phyloP scores from a whole-genome alignment of 345 rosid species.

The Ceriops zippeliana region DNA sequence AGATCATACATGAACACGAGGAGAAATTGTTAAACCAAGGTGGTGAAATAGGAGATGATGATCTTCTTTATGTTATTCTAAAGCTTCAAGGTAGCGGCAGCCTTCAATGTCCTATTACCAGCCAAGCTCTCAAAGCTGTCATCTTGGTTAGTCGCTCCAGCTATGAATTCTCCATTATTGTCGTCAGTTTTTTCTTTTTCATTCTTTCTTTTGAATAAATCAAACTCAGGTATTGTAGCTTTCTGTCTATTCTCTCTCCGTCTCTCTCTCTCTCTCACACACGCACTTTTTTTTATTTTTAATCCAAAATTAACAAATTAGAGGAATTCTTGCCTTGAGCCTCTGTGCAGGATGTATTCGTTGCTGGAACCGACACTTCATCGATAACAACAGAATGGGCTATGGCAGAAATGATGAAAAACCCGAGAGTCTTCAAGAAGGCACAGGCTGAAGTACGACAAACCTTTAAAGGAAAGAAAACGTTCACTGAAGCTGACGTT shows the following conservation, averaged over 20 bases:
- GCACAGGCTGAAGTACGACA: conserved; percentile 14
- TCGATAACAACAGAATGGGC: conserved; percentile 17
- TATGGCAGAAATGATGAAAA: conserved; percentile 20
- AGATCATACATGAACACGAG: conserved; percentile 1
- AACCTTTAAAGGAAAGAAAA: conserved; percentile 14
- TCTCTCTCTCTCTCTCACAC: no score
- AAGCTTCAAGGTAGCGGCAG: conserved; percentile 14
- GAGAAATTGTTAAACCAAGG: conserved; percentile 1
- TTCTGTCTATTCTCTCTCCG: no score
- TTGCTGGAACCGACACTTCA: conserved; percentile 16
- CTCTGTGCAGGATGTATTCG: conserved; percentile 8
- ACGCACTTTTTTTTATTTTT: background rate
- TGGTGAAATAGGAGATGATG: conserved; percentile 2
- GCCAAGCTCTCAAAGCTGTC: conserved; percentile 7
- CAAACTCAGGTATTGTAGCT: no score
- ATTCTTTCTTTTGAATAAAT: no score
- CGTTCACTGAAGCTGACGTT: conserved; percentile 10
- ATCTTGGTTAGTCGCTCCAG: conserved; percentile 3
- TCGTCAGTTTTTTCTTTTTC: no score
- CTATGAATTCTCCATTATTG: no score
- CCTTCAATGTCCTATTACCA: conserved; percentile 14
- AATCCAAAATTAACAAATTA: background rate
- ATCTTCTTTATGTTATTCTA: conserved; percentile 12
- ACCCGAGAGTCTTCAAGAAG: conserved; percentile 12
- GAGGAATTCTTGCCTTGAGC: background rate